phyloP scores from a whole-genome alignment of 306 rosid genomes.

The Pyrus bretschneideri region DNA sequence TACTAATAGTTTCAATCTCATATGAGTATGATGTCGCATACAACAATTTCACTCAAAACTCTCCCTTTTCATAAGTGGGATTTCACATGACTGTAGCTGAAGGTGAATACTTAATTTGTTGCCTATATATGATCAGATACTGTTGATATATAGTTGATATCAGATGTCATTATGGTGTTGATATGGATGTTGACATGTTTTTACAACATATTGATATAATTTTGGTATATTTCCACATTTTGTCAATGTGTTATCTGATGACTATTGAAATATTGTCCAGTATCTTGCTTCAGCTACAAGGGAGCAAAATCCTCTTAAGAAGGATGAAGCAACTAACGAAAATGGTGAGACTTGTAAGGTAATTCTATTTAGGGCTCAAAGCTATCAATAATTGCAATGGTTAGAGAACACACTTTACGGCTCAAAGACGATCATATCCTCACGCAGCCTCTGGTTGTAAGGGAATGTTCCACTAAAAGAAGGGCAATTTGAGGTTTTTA shows the following conservation, averaged over 20 bases:
- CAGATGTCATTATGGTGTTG: no score
- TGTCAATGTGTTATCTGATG: no score
- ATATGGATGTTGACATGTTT: background rate
- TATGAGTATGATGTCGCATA: background rate
- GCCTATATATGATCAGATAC: background rate
- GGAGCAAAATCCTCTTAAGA: no score
- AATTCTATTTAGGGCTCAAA: background rate
- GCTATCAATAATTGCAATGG: background rate
- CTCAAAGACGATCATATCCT: background rate
- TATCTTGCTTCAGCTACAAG: no score
- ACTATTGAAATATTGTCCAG: no score
- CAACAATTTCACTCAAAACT: background rate
- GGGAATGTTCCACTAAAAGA: background rate
- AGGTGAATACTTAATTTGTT: background rate
- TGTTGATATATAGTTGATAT: no score
- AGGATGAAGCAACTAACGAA: background rate
- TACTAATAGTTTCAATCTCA: background rate
- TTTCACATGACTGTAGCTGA: accelerated
- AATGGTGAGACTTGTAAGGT: background rate
- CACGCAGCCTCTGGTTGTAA: background rate
- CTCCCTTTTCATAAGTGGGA: background rate
- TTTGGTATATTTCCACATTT: background rate
- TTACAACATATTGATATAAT: background rate
- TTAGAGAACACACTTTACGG: background rate
- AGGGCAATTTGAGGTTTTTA: background rate